These are phyloP conservation scores for Linderniella brevidens DNA, from an alignment of 257 asterid species.

Conservation along the genomic window DNA sequence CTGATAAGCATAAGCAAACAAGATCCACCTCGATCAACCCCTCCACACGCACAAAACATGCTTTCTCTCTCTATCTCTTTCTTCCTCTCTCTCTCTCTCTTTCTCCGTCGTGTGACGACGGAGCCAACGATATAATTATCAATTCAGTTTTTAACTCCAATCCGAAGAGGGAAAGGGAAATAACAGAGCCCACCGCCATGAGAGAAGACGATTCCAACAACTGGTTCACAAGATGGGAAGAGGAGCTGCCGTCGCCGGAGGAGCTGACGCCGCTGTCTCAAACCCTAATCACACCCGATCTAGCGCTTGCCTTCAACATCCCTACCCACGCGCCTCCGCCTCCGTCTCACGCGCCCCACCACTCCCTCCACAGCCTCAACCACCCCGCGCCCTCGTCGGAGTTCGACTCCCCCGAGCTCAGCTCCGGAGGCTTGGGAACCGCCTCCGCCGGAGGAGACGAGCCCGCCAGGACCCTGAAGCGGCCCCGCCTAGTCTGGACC, in stretches of 20 bases:
- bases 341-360: conserved; percentile 20
- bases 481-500: conserved; percentile 46
- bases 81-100: conserved; percentile 3
- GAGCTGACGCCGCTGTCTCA: conserved; percentile 67
- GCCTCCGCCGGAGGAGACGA: conserved; percentile 21
- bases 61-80: too few species aligned
- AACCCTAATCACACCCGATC: conserved; percentile 65
- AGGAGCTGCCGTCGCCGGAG: conserved; percentile 62
- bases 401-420: conserved; percentile 45
- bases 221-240: conserved; percentile 87
- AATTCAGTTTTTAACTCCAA: not conserved
- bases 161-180: not conserved
- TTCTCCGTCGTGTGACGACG: not conserved
- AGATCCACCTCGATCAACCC: conserved; percentile 86
- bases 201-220: conserved; percentile 65
- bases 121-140: not conserved
- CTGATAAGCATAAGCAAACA: conserved; percentile 49
- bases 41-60: conserved; percentile 10
- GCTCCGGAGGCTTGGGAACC: conserved; percentile 13
- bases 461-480: conserved; percentile 35
- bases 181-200: conserved; percentile 16
- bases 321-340: conserved; percentile 21
- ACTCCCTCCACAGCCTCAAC: conserved; percentile 19
- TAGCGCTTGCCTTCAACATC: conserved; percentile 59
- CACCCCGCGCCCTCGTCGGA: conserved; percentile 53